Evolutionary conservation across 306 rosid genomes (phyloP).

Genomic region (Vicia faba): DNA sequence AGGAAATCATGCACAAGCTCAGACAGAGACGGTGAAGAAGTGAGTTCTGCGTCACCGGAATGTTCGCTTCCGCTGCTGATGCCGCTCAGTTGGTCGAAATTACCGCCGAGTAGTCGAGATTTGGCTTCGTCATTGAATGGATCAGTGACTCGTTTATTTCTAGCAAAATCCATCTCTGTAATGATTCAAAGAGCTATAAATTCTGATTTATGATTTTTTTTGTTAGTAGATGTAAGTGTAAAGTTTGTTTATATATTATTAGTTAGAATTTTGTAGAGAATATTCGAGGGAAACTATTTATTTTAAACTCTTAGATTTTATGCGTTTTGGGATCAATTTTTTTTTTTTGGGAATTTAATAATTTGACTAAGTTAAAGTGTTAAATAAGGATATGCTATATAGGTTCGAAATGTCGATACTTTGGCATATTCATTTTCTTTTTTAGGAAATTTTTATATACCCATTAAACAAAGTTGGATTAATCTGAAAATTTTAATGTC

Average conservation of each 20-base stretch:
- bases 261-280: constrained; percentile 42
- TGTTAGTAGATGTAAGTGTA: background rate
- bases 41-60: constrained; percentile 46
- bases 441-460: too few species aligned
- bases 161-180: constrained; percentile 37
- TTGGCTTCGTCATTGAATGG: constrained; percentile 66
- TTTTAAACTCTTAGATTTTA: background rate
- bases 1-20: constrained; percentile 71
- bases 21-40: constrained; percentile 61
- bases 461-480: too few species aligned
- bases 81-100: constrained; percentile 40
- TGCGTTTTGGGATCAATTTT: background rate
- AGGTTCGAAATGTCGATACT: constrained; percentile 40
- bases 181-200: background rate
- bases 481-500: too few species aligned
- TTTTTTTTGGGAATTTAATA: background rate
- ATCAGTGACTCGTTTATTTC: constrained; percentile 64
- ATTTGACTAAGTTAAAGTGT: background rate
- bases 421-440: constrained; percentile 36
- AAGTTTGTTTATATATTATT: background rate
- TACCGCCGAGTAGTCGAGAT: constrained; percentile 59
- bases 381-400: constrained; percentile 41
- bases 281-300: constrained; percentile 36
- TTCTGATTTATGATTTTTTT: background rate
- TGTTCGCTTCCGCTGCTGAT: constrained; percentile 84